These are phyloP conservation scores for Butyriboletus loyo DNA, from an alignment of 768 basidiomycete species.

Conservation along the genomic window DNA sequence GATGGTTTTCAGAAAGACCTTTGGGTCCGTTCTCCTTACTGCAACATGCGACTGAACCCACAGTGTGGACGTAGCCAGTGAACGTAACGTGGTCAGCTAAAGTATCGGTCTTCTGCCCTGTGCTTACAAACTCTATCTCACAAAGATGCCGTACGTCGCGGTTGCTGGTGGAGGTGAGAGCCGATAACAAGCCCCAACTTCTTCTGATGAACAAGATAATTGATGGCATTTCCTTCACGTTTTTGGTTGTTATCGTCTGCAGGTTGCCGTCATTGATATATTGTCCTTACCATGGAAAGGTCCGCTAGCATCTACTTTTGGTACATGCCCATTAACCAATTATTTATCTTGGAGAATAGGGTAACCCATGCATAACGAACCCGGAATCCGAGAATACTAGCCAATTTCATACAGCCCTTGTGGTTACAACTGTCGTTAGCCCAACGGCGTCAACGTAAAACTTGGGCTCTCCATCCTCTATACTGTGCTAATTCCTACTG, in stretches of 20 bases:
- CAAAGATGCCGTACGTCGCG: background rate
- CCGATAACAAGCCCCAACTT: background rate
- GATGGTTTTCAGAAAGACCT: too few relatives aligned
- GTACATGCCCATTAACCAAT: background rate
- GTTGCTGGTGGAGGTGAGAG: background rate
- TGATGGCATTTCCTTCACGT: background rate
- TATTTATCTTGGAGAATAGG: background rate
- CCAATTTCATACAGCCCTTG: background rate
- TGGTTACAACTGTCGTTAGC: background rate
- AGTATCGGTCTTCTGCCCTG: background rate
- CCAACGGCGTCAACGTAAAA: background rate
- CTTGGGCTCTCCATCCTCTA: background rate
- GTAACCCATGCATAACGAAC: background rate
- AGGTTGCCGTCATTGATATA: background rate
- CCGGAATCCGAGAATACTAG: background rate
- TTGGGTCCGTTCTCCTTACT: background rate
- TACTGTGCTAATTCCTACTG: background rate
- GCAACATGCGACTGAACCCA: background rate
- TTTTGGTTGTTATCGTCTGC: background rate
- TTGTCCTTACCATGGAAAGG: background rate
- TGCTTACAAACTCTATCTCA: background rate
- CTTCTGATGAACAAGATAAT: background rate
- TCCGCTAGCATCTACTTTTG: background rate
- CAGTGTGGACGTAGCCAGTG: background rate
- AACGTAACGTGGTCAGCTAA: background rate